Evolutionary conservation across 169 alveolate genomes (phyloP).

Genomic region (Plasmodium vivax): DNA sequence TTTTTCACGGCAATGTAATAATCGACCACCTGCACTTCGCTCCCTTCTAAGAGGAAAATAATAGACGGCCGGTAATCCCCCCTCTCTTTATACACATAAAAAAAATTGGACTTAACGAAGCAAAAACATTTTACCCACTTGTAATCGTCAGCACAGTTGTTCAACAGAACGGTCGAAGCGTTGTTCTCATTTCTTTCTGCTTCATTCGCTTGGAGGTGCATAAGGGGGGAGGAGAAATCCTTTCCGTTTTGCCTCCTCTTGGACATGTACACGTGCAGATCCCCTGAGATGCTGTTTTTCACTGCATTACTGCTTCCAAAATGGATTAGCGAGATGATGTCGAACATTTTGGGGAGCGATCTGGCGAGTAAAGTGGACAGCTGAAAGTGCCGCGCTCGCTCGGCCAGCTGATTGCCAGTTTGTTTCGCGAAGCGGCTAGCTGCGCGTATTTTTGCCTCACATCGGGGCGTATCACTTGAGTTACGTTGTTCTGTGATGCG

Average conservation of each 20-base stretch:
- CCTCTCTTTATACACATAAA: constrained; percentile 31
- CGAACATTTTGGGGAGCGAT: constrained; percentile 17
- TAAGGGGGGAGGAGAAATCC: constrained; percentile 4
- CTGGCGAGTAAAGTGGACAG: neutral
- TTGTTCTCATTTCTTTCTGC: neutral
- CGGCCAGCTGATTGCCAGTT: neutral
- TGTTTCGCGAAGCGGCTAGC: neutral
- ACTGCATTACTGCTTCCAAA: constrained; percentile 22
- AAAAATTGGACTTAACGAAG: constrained; percentile 48
- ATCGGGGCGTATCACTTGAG: neutral
- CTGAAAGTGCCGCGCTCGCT: neutral
- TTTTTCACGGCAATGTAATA: constrained; percentile 53
- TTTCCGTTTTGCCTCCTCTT: constrained; percentile 26
- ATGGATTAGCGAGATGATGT: constrained; percentile 35
- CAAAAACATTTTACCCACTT: constrained; percentile 53
- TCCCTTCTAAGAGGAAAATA: constrained; percentile 41
- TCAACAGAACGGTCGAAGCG: neutral
- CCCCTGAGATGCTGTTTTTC: constrained; percentile 25
- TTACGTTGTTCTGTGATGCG: neutral
- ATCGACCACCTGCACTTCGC: constrained; percentile 21
- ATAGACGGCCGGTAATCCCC: constrained; percentile 38
- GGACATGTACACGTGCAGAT: constrained; percentile 27
- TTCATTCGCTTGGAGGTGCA: neutral
- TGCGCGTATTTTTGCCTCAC: neutral
- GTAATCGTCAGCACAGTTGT: neutral